phyloP scores from a whole-genome alignment of 2,329 filamentous ascomycete species.

The Simplicillium aogashimaense region DNA sequence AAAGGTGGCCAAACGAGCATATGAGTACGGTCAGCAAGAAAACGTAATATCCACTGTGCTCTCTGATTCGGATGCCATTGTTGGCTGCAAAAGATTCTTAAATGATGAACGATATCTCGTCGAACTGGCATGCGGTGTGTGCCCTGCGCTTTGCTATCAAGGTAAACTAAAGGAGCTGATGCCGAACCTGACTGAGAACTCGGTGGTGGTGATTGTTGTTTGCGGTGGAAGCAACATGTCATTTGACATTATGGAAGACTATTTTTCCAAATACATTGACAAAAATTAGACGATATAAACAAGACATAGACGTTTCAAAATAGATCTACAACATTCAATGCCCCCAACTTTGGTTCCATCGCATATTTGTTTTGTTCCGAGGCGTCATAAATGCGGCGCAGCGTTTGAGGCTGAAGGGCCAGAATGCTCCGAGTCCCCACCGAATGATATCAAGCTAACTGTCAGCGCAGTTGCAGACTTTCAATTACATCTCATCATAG shows the following conservation, averaged over 20 bases:
- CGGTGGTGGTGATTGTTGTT: conserved; percentile 18
- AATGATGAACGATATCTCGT: conserved; percentile 19
- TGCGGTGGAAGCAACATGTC: conserved; percentile 22
- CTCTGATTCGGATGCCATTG: conserved; percentile 16
- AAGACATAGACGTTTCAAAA: conserved; percentile 1
- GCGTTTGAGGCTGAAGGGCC: too few species aligned
- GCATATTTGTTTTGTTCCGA: conserved; percentile 5
- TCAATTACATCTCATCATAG: too few species aligned
- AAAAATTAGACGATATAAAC: not conserved
- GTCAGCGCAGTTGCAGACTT: too few species aligned
- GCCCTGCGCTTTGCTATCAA: conserved; percentile 17
- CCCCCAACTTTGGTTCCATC: not conserved
- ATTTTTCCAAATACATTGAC: conserved; percentile 2
- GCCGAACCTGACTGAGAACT: conserved; percentile 12
- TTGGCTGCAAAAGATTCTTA: conserved; percentile 15
- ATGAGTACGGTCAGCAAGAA: conserved; percentile 16
- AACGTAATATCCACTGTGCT: conserved; percentile 16
- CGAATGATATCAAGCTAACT: not conserved
- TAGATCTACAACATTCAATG: too few species aligned
- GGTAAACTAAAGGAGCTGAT: conserved; percentile 13
- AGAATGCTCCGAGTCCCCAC: not conserved
- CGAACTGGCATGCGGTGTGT: conserved; percentile 18
- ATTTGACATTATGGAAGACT: conserved; percentile 17
- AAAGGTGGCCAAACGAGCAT: conserved; percentile 46
- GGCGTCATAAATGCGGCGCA: too few species aligned